Evolutionary conservation across 352 stramenopile genomes (phyloP).

Genomic region (Sclerospora graminicola): DNA sequence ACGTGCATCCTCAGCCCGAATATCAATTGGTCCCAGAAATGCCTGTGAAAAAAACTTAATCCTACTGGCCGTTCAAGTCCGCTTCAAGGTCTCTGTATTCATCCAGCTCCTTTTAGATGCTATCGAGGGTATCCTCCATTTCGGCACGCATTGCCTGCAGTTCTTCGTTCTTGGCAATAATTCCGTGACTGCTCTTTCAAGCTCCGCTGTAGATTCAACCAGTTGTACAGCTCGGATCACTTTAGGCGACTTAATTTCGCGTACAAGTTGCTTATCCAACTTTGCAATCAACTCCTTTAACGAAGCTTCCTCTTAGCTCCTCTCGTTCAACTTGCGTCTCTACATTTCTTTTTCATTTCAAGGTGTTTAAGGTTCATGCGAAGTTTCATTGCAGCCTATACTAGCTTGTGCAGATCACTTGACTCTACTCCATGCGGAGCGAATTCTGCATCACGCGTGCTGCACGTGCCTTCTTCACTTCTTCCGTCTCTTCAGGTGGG

Average conservation of each 20-base stretch:
- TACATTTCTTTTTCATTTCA: constrained; percentile 52
- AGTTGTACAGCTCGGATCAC: constrained; percentile 47
- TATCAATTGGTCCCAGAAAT: constrained; percentile 57
- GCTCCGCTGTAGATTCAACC: constrained; percentile 29
- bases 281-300: constrained; percentile 52
- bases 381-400: constrained; percentile 50
- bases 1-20: constrained; percentile 40
- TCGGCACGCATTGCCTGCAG: constrained; percentile 34
- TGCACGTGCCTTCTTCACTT: constrained; percentile 55
- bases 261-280: constrained; percentile 40
- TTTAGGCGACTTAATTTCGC: constrained; percentile 56
- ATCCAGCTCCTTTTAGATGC: constrained; percentile 53
- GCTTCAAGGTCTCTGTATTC: constrained; percentile 52
- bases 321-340: constrained; percentile 34
- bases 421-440: constrained; percentile 61
- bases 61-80: constrained; percentile 19
- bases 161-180: constrained; percentile 63
- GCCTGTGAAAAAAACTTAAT: constrained; percentile 58
- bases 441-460: constrained; percentile 49
- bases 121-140: constrained; percentile 49
- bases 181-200: constrained; percentile 67
- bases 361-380: constrained; percentile 36
- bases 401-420: constrained; percentile 65
- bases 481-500: constrained; percentile 52
- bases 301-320: constrained; percentile 38